phyloP scores from a whole-genome alignment of 305 asterid genomes.

The Fraxinus albicans region DNA sequence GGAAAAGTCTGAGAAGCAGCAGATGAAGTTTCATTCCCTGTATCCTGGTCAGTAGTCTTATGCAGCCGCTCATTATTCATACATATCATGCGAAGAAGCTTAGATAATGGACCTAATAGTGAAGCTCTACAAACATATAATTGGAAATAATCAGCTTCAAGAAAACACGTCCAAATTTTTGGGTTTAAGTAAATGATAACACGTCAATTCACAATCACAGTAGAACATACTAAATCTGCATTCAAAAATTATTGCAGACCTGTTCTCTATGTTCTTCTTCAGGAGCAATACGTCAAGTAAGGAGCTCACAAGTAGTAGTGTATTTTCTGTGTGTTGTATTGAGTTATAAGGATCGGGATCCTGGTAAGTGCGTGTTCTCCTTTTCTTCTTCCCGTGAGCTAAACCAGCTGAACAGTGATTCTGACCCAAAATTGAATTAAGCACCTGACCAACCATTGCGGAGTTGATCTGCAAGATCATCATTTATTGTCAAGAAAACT shows the following conservation, averaged over 20 bases:
- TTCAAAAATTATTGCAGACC: constrained; percentile 42
- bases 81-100: constrained; percentile 58
- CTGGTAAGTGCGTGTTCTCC: constrained; percentile 36
- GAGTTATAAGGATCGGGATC: constrained; percentile 27
- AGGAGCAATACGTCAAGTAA: constrained; percentile 79
- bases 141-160: constrained; percentile 24
- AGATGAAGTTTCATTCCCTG: constrained; percentile 33
- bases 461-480: constrained; percentile 60
- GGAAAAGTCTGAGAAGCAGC: constrained; percentile 38
- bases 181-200: neutral
- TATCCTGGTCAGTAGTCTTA: constrained; percentile 39
- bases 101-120: constrained; percentile 67
- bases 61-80: constrained; percentile 44
- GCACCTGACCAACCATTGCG: constrained; percentile 48
- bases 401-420: constrained; percentile 36
- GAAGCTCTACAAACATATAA: constrained; percentile 52
- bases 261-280: constrained; percentile 68
- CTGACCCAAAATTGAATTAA: constrained; percentile 50
- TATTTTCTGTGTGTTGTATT: constrained; percentile 41
- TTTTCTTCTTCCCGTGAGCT: constrained; percentile 59
- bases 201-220: constrained; percentile 10
- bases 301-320: constrained; percentile 49
- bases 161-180: constrained; percentile 8
- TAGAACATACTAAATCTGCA: neutral
- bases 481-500: neutral